phyloP scores from a whole-genome alignment of 805 yeast species.

The Lipomyces sp. region DNA sequence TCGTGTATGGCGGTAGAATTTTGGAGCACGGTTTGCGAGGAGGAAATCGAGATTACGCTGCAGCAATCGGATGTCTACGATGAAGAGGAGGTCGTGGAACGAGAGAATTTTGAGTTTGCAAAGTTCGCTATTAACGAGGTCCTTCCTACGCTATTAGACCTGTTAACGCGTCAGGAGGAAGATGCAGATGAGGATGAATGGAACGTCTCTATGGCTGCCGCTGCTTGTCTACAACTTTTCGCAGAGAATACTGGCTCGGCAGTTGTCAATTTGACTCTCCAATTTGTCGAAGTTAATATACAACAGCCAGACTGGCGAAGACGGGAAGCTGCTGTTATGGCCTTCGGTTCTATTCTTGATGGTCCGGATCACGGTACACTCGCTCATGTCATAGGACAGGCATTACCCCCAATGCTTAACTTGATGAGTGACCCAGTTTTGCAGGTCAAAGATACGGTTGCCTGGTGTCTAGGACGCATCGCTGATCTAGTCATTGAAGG shows the following conservation, averaged over 20 bases:
- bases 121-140: slow-evolving; percentile 81
- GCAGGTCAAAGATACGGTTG: slow-evolving; percentile 94
- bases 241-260: slow-evolving; percentile 88
- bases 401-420: slow-evolving; percentile 74
- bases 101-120: slow-evolving; percentile 78
- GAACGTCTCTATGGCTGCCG: slow-evolving; percentile 99
- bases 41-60: slow-evolving; percentile 79
- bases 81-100: slow-evolving; percentile 52
- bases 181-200: slow-evolving; percentile 91
- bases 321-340: slow-evolving; percentile 98
- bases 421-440: slow-evolving; percentile 75
- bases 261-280: slow-evolving; percentile 82
- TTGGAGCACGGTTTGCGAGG: slow-evolving; percentile 99
- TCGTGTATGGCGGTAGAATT: slow-evolving; percentile 99
- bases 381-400: slow-evolving; percentile 72
- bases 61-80: slow-evolving; percentile 47
- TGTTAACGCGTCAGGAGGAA: slow-evolving; percentile 87
- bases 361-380: slow-evolving; percentile 61
- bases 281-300: slow-evolving; percentile 80
- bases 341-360: slow-evolving; percentile 94
- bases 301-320: slow-evolving; percentile 71
- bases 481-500: slow-evolving; percentile 85
- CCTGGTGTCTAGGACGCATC: slow-evolving; percentile 97
- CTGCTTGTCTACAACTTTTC: slow-evolving; percentile 91
- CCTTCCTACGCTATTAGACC: slow-evolving; percentile 78